Percentiles rank a stretch among this genome's conserved stretches.
phyloP scores from a whole-genome alignment of 768 basidiomycete species.

The Podaxis mareebaensis region DNA sequence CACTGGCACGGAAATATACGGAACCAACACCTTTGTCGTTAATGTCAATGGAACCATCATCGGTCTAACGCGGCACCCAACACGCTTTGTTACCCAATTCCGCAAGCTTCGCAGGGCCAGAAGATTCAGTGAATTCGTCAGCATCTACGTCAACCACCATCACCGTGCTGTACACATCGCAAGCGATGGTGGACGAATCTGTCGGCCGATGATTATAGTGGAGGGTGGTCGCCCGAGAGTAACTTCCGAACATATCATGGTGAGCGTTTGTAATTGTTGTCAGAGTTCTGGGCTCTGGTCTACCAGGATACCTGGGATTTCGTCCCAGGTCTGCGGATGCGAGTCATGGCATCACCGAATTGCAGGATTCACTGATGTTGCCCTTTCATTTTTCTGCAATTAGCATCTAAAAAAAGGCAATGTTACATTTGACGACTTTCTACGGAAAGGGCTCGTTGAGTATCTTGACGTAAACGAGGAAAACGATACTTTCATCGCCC shows the following conservation, averaged over 20 bases:
- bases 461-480: slow-evolving; percentile 99
- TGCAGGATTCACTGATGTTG: slow-evolving; percentile 1
- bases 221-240: slow-evolving; percentile 80
- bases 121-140: slow-evolving; percentile 93
- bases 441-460: slow-evolving; percentile 89
- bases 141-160: slow-evolving; percentile 94
- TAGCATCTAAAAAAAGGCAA: slow-evolving; percentile 79
- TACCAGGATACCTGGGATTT: slow-evolving; percentile 9
- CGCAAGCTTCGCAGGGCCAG: slow-evolving; percentile 90
- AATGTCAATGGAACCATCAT: slow-evolving; percentile 97
- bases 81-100: slow-evolving; percentile 87
- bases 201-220: slow-evolving; percentile 96
- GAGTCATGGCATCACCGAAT: background rate
- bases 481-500: slow-evolving; percentile 94
- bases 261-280: slow-evolving; percentile 34
- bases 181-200: slow-evolving; percentile 96
- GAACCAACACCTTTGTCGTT: slow-evolving; percentile 89
- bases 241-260: slow-evolving; percentile 75
- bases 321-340: slow-evolving; percentile 12
- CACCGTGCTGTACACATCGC: slow-evolving; percentile 95
- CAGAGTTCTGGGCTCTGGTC: slow-evolving; percentile 11
- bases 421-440: slow-evolving; percentile 91
- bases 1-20: slow-evolving; percentile 95
- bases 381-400: background rate
- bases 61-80: slow-evolving; percentile 85